A percentile compares a stretch with the other conserved stretches of the same genome.
phyloP scores from a whole-genome alignment of 1,139 yeast species.

The Scheffersomyces illinoinensis region DNA sequence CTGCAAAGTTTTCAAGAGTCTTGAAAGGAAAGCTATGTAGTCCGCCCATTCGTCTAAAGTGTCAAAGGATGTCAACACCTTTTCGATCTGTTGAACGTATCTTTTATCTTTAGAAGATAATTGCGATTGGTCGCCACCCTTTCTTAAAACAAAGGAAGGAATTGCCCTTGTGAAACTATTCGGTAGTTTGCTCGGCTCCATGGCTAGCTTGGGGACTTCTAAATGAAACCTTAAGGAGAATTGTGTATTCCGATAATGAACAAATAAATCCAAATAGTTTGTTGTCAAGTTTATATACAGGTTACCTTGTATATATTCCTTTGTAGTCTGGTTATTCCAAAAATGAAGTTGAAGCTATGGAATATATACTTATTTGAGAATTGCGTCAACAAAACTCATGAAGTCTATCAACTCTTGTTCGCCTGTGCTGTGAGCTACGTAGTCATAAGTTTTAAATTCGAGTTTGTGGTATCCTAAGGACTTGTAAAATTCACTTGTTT shows the following conservation, averaged over 20 bases:
- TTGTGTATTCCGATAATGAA: neutral
- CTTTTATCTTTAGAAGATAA: constrained; percentile 64
- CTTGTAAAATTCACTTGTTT: constrained; percentile 48
- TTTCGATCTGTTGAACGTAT: constrained; percentile 65
- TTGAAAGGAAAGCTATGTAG: constrained; percentile 83
- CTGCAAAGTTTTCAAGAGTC: constrained; percentile 68
- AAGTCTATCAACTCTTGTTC: constrained; percentile 68
- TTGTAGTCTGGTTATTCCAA: neutral
- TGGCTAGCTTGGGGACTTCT: neutral
- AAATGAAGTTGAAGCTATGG: neutral
- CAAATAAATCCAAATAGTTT: neutral
- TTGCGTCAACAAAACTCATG: constrained; percentile 45
- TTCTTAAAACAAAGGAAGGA: constrained; percentile 3
- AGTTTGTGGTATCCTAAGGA: constrained; percentile 53
- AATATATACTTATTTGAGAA: constrained; percentile 6
- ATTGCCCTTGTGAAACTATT: neutral
- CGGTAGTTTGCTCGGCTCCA: neutral
- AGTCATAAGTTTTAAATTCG: constrained; percentile 59
- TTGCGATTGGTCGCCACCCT: constrained; percentile 4
- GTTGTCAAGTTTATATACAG: neutral
- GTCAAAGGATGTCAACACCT: constrained; percentile 77
- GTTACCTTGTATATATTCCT: neutral
- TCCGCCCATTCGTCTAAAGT: constrained; percentile 98
- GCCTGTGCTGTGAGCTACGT: constrained; percentile 66
- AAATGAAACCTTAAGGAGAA: neutral